phyloP scores from a whole-genome alignment of 2,329 filamentous ascomycete genomes.

The Madurella mycetomatis region DNA sequence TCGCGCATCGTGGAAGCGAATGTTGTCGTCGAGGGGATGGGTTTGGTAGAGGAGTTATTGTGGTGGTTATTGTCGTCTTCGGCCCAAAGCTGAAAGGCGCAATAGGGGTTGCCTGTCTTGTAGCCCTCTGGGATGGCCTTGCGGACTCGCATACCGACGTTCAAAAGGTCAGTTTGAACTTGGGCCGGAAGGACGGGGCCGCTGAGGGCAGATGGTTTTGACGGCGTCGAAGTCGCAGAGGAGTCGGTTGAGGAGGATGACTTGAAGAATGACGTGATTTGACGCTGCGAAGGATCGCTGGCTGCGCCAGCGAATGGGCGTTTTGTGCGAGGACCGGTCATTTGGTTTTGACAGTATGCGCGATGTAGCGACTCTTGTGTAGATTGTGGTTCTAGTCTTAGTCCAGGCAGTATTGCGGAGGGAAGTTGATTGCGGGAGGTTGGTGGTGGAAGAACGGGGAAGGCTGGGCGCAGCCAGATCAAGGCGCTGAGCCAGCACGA shows the following conservation, averaged over 20 bases:
- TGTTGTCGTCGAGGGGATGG: conserved; percentile 7
- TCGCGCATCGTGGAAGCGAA: conserved; percentile 44
- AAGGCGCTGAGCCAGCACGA: not conserved
- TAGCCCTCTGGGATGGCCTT: conserved; percentile 93
- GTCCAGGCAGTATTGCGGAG: not conserved
- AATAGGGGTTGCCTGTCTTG: conserved; percentile 61
- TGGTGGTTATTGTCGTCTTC: conserved; percentile 29
- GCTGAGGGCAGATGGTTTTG: conserved; percentile 25
- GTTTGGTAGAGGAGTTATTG: conserved; percentile 6
- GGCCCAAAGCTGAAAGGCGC: conserved; percentile 50
- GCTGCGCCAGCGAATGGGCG: conserved; percentile 58
- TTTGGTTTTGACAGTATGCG: conserved; percentile 24
- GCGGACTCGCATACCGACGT: conserved; percentile 88
- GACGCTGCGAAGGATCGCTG: conserved; percentile 54
- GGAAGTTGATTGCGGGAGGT: not conserved
- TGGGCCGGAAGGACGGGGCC: conserved; percentile 53
- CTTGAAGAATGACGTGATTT: conserved; percentile 61
- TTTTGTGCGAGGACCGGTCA: conserved; percentile 55
- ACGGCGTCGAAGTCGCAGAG: conserved; percentile 32
- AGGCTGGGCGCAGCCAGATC: conserved; percentile 1
- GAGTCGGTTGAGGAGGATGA: conserved; percentile 20
- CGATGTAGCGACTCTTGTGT: not conserved
- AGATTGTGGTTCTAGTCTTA: not conserved
- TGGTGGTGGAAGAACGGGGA: not conserved
- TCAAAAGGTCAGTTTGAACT: conserved; percentile 78